Evolutionary conservation across 331 rosid species (phyloP).

Genomic region (Arachis monticola): DNA sequence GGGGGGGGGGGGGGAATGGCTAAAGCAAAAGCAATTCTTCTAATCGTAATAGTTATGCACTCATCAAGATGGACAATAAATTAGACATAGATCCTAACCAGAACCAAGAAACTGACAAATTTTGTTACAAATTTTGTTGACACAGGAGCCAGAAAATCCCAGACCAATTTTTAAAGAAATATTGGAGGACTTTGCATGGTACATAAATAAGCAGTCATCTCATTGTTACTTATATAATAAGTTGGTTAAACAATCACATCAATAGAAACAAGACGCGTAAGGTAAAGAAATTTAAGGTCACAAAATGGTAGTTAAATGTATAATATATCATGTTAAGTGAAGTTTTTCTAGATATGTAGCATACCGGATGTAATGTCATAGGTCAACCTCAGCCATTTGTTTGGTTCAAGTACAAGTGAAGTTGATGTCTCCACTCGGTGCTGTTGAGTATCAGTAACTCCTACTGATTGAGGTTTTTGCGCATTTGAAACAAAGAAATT

Average conservation of each 20-base stretch:
- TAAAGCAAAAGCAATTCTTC: constrained; percentile 29
- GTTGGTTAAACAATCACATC: constrained; percentile 1
- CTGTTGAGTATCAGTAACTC: constrained; percentile 52
- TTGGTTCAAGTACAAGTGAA: constrained; percentile 69
- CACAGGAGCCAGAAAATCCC: constrained; percentile 9
- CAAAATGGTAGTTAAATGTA: constrained; percentile 13
- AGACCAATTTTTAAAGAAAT: constrained; percentile 22
- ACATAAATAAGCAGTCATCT: constrained; percentile 2
- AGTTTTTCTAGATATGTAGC: constrained; percentile 24
- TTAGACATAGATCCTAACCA: constrained; percentile 14
- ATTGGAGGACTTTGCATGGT: constrained; percentile 15
- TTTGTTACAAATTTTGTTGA: constrained; percentile 13
- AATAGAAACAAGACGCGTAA: constrained; percentile 17
- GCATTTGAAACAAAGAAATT: constrained; percentile 74
- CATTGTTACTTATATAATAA: constrained; percentile 20
- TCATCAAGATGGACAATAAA: constrained; percentile 19
- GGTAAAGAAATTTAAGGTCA: constrained; percentile 22
- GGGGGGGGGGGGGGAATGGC: neutral
- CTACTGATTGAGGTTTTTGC: constrained; percentile 53
- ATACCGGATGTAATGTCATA: constrained; percentile 84
- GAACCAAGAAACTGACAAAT: constrained; percentile 26
- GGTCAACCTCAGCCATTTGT: constrained; percentile 91
- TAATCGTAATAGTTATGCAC: constrained; percentile 29
- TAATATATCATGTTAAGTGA: constrained; percentile 20
- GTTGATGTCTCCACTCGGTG: constrained; percentile 58